These are phyloP conservation scores for Pythium grandisporangium DNA, from an alignment of 352 stramenopile genomes.

Conservation along the genomic window DNA sequence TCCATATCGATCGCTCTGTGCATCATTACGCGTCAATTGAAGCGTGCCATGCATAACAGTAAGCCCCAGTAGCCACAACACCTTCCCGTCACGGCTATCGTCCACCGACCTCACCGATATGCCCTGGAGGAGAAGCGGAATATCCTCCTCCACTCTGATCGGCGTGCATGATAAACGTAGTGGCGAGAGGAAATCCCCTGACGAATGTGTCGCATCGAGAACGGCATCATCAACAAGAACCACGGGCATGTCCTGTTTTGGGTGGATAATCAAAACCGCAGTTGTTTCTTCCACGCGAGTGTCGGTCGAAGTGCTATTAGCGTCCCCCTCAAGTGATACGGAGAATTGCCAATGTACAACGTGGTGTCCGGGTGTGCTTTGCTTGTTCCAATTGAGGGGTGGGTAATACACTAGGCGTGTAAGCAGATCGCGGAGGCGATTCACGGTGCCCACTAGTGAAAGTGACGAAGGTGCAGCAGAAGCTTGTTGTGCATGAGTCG, in stretches of 20 bases:
- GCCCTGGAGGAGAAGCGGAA: slow-evolving; percentile 13
- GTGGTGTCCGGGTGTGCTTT: slow-evolving; percentile 8
- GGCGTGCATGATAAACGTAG: slow-evolving; percentile 30
- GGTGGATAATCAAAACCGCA: slow-evolving; percentile 21
- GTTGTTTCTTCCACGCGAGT: slow-evolving; percentile 11
- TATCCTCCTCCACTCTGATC: slow-evolving; percentile 35
- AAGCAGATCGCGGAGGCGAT: slow-evolving; percentile 12
- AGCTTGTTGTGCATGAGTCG: no score
- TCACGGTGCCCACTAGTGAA: slow-evolving; percentile 5
- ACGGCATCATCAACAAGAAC: slow-evolving; percentile 22
- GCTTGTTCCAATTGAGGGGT: slow-evolving; percentile 43
- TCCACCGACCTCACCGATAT: slow-evolving; percentile 32
- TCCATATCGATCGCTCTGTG: no score
- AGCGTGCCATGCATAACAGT: not conserved
- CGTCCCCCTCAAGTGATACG: slow-evolving; percentile 3
- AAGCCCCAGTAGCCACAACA: not conserved
- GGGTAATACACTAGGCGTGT: slow-evolving; percentile 22
- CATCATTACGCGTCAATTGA: no score
- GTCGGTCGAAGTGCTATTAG: not conserved
- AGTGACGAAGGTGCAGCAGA: not conserved
- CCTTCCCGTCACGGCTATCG: not conserved
- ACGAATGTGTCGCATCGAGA: slow-evolving; percentile 15
- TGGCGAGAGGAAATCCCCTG: slow-evolving; percentile 30
- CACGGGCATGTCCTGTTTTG: slow-evolving; percentile 26
- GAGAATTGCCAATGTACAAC: slow-evolving; percentile 41